Conservation (phyloP, 2,329 filamentous ascomycete species). For the Exophiala phaeomuriformis region DNA sequence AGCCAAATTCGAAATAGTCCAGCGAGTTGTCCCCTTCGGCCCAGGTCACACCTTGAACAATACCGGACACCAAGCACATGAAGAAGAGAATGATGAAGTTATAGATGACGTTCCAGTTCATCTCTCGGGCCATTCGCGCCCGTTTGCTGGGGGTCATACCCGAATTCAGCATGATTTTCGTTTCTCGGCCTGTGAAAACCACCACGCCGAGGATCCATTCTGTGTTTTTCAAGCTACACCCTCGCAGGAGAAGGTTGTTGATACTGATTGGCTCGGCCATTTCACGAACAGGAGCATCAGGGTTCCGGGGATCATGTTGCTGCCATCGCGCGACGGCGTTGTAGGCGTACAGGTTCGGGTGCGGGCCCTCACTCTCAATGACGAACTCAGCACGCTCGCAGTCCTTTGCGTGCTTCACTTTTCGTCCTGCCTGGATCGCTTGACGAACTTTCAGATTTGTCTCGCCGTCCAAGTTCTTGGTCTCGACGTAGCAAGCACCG, state of each 20-base stretch:
- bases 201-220: conserved; percentile 93
- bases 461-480: conserved; percentile 95
- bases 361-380: conserved; percentile 83
- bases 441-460: conserved; percentile 95
- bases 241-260: conserved; percentile 89
- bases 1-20: conserved; percentile 77
- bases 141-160: conserved; percentile 93
- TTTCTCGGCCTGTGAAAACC: conserved; percentile 89
- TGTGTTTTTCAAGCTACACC: conserved; percentile 88
- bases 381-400: conserved; percentile 83
- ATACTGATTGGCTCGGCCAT: conserved; percentile 93
- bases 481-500: conserved; percentile 94
- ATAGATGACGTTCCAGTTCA: conserved; percentile 96
- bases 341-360: conserved; percentile 93
- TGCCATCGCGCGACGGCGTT: conserved; percentile 83
- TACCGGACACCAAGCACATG: conserved; percentile 80
- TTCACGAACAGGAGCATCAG: conserved; percentile 56
- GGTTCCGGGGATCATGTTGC: conserved; percentile 60
- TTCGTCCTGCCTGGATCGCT: conserved; percentile 75
- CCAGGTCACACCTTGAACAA: conserved; percentile 82
- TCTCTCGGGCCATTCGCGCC: conserved; percentile 78
- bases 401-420: conserved; percentile 79
- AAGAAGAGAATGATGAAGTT: conserved; percentile 84
- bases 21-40: conserved; percentile 61
- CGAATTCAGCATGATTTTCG: conserved; percentile 98